Evolutionary conservation across 106 monocot species (phyloP).

Genomic region (Allium fistulosum): DNA sequence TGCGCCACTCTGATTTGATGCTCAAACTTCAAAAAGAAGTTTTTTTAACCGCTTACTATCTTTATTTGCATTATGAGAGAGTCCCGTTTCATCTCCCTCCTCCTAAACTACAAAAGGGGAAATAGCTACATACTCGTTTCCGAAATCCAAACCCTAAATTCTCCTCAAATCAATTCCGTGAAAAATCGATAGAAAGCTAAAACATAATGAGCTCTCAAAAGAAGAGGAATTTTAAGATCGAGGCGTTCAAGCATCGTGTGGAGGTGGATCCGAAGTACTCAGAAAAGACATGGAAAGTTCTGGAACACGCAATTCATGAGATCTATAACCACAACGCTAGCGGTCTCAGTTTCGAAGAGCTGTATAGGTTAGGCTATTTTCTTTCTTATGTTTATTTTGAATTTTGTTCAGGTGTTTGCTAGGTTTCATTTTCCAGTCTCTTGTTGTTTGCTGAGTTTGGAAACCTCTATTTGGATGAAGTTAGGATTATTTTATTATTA

Average conservation of each 20-base stretch:
- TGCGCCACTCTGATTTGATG: slow-evolving; percentile 59
- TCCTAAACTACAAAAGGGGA: no score
- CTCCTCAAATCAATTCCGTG: no score
- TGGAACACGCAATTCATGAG: slow-evolving; percentile 64
- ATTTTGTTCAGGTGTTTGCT: no score
- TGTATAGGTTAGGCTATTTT: slow-evolving; percentile 31
- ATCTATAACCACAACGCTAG: slow-evolving; percentile 74
- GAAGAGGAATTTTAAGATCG: slow-evolving; percentile 58
- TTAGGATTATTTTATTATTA: no score
- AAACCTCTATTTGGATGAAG: no score
- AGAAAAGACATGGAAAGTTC: slow-evolving; percentile 60
- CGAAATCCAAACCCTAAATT: background rate
- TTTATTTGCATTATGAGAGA: background rate
- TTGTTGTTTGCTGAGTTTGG: background rate
- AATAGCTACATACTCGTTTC: background rate
- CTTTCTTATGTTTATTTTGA: background rate
- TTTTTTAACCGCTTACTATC: background rate
- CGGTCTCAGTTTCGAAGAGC: slow-evolving; percentile 68
- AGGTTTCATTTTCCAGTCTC: background rate
- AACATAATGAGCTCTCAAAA: slow-evolving; percentile 25
- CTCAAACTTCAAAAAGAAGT: background rate
- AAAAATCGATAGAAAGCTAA: background rate
- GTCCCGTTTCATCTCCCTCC: no score
- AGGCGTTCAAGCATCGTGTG: slow-evolving; percentile 65
- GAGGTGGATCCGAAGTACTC: slow-evolving; percentile 63